Evolutionary conservation across 768 basidiomycete species (phyloP).

Genomic region (Crassisporium funariophilum): DNA sequence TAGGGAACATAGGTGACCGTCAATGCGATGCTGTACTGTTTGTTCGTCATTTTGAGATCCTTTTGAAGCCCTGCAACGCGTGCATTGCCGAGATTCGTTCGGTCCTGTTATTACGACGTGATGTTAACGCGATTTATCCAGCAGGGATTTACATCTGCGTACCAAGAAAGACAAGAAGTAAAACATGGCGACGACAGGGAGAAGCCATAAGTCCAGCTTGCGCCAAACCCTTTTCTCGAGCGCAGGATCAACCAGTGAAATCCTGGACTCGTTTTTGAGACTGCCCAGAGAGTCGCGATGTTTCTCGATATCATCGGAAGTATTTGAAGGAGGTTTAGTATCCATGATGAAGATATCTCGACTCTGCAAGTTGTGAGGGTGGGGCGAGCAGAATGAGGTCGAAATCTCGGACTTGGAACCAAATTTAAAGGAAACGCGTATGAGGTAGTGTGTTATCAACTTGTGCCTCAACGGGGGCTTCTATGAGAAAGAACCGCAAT

Average conservation of each 20-base stretch:
- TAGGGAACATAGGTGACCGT: slow-evolving; percentile 57
- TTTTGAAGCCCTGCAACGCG: slow-evolving; percentile 62
- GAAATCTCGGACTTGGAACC: neutral
- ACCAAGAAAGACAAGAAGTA: slow-evolving; percentile 59
- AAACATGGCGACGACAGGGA: slow-evolving; percentile 51
- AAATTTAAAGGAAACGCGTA: slow-evolving; percentile 15
- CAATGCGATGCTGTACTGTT: slow-evolving; percentile 51
- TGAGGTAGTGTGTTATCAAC: too few species aligned
- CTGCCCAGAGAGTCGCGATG: slow-evolving; percentile 24
- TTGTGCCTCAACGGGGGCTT: neutral
- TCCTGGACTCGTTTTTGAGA: slow-evolving; percentile 18
- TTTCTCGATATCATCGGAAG: slow-evolving; percentile 33
- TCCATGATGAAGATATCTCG: slow-evolving; percentile 11
- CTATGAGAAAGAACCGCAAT: slow-evolving; percentile 1
- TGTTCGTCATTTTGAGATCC: slow-evolving; percentile 49
- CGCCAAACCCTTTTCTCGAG: slow-evolving; percentile 47
- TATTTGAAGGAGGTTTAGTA: slow-evolving; percentile 13
- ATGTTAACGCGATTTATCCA: too few species aligned
- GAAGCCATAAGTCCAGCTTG: slow-evolving; percentile 49
- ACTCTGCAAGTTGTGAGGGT: slow-evolving; percentile 1
- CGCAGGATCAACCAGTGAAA: slow-evolving; percentile 22
- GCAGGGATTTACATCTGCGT: too few species aligned
- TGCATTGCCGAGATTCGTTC: slow-evolving; percentile 61
- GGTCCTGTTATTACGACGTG: slow-evolving; percentile 39
- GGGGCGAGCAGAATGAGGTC: slow-evolving; percentile 7